These are phyloP conservation scores for Jamesozyma rosinii DNA, from an alignment of 805 yeast genomes.

Conservation along the genomic window DNA sequence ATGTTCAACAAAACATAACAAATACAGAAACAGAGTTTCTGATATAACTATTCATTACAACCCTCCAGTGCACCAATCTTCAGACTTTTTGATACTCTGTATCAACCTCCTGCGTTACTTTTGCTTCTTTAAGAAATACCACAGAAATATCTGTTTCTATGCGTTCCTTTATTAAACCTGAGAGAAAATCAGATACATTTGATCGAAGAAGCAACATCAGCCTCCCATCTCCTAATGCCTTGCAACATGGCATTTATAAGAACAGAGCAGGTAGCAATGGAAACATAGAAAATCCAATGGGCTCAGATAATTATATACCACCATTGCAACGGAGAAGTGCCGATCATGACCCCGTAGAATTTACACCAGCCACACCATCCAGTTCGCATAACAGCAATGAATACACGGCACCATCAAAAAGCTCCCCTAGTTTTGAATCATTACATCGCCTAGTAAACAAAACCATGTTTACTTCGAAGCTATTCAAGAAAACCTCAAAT, in stretches of 20 bases:
- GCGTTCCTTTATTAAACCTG: constrained; percentile 36
- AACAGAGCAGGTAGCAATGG: not conserved
- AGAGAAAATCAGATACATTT: constrained; percentile 30
- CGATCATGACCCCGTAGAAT: not conserved
- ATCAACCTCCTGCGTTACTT: not conserved
- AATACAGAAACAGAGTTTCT: too few species aligned
- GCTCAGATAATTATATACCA: constrained; percentile 4
- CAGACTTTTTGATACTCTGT: not conserved
- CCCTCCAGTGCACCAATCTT: too few species aligned
- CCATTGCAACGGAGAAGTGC: constrained; percentile 1
- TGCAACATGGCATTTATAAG: not conserved
- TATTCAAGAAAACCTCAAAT: constrained; percentile 22
- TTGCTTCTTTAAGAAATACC: not conserved
- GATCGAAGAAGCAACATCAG: constrained; percentile 7
- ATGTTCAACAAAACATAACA: too few species aligned
- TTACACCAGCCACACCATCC: constrained; percentile 11
- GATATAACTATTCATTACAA: too few species aligned
- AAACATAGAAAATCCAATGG: not conserved
- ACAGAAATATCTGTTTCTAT: constrained; percentile 9
- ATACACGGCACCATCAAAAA: constrained; percentile 9
- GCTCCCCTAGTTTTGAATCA: constrained; percentile 25
- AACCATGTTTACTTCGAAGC: constrained; percentile 21
- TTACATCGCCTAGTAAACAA: constrained; percentile 23
- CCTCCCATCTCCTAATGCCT: not conserved
- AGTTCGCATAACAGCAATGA: constrained; percentile 7